phyloP scores from a whole-genome alignment of 2,329 filamentous ascomycete species.

The Neoscytalidium dimidiatum region DNA sequence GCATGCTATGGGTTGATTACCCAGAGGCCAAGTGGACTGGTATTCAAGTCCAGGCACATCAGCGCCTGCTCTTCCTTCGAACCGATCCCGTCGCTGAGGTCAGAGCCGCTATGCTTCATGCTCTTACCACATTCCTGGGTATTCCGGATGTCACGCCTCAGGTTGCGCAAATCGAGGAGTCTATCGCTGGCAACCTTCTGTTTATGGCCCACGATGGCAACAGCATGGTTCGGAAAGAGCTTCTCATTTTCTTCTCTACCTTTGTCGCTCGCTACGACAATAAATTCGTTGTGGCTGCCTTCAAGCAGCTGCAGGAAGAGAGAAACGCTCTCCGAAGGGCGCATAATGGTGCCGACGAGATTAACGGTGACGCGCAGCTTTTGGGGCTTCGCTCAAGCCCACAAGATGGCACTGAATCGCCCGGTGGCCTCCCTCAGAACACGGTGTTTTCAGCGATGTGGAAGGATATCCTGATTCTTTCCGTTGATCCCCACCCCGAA shows the following conservation, averaged over 20 bases:
- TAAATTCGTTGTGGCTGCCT: constrained; percentile 89
- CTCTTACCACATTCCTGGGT: constrained; percentile 89
- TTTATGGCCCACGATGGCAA: constrained; percentile 94
- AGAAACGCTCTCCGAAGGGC: constrained; percentile 3
- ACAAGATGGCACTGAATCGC: constrained; percentile 5
- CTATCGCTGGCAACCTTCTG: constrained; percentile 82
- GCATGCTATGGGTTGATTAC: constrained; percentile 89
- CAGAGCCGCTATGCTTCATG: constrained; percentile 87
- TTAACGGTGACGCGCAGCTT: background rate
- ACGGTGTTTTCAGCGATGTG: constrained; percentile 92
- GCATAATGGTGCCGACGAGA: background rate
- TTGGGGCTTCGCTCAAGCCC: constrained; percentile 52
- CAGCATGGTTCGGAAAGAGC: constrained; percentile 88
- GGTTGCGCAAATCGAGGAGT: constrained; percentile 87
- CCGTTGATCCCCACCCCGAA: constrained; percentile 92
- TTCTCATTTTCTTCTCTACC: constrained; percentile 89
- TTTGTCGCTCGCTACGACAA: constrained; percentile 89
- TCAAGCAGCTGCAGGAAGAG: constrained; percentile 77
- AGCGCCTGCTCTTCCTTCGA: constrained; percentile 76
- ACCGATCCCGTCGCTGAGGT: constrained; percentile 91
- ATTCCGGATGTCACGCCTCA: constrained; percentile 92
- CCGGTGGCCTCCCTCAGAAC: constrained; percentile 62
- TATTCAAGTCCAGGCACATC: constrained; percentile 83
- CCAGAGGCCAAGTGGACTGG: constrained; percentile 94
- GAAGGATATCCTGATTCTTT: constrained; percentile 89